phyloP scores from a whole-genome alignment of 495 filamentous ascomycete genomes.

The Recurvomyces mirabilis region DNA sequence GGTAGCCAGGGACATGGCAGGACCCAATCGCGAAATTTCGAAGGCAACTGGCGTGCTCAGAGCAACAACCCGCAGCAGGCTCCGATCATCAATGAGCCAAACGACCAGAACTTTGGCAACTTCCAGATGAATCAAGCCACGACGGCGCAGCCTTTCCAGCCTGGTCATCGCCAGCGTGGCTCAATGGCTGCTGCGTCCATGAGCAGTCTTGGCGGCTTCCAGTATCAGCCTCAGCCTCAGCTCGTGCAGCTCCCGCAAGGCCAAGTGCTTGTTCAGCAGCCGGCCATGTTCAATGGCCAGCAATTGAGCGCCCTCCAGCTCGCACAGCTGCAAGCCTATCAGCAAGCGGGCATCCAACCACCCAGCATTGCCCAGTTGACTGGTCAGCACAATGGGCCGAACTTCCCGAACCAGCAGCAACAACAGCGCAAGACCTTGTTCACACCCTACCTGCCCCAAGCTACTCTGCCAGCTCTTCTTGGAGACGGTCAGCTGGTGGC shows the following conservation, averaged over 20 bases:
- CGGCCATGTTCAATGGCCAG: conserved; percentile 63
- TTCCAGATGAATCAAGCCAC: conserved; percentile 51
- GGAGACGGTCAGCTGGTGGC: conserved; percentile 89
- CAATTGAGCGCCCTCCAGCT: conserved; percentile 84
- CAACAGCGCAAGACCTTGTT: conserved; percentile 97
- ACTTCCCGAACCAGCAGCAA: conserved; percentile 54
- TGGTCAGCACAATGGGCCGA: conserved; percentile 60
- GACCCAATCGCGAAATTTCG: conserved; percentile 81
- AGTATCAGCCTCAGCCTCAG: conserved; percentile 85
- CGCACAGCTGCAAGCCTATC: conserved; percentile 71
- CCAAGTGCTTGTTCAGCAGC: conserved; percentile 61
- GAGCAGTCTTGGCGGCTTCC: conserved; percentile 73
- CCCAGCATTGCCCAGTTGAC: conserved; percentile 46
- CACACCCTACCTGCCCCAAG: conserved; percentile 94
- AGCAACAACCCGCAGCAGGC: conserved; percentile 51
- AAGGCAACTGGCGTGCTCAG: conserved; percentile 93
- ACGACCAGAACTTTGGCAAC: conserved; percentile 44
- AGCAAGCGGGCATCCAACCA: conserved; percentile 40
- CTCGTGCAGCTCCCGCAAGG: conserved; percentile 75
- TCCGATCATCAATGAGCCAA: conserved; percentile 31
- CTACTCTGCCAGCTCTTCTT: conserved; percentile 81
- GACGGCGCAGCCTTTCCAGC: conserved; percentile 58
- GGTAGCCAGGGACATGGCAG: conserved; percentile 66
- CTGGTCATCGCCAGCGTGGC: conserved; percentile 72
- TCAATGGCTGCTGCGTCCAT: conserved; percentile 76